phyloP scores from a whole-genome alignment of 2,329 filamentous ascomycete species.

The Teratosphaeria gauchensis region DNA sequence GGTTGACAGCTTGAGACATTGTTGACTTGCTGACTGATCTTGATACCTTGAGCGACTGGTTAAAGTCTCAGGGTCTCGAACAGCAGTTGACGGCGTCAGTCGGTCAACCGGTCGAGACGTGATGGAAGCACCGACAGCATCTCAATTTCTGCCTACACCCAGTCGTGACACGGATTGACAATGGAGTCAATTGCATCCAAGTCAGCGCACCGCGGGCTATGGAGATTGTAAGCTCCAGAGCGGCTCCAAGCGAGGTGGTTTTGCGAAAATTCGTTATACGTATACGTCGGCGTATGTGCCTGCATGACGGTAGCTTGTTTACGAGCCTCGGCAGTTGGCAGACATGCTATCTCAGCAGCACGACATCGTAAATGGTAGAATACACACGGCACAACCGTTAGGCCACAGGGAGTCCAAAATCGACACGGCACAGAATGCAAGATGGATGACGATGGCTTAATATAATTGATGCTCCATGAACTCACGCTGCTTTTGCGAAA shows the following conservation, averaged over 20 bases:
- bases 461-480: not conserved
- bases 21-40: too few relatives aligned
- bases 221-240: too few relatives aligned
- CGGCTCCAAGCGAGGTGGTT: not conserved
- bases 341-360: not conserved
- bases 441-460: not conserved
- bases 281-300: not conserved
- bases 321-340: not conserved
- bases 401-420: not conserved
- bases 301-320: not conserved
- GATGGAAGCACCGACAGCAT: too few relatives aligned
- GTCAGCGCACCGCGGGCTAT: too few relatives aligned
- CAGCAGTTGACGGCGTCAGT: too few relatives aligned
- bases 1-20: too few relatives aligned
- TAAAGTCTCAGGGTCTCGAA: too few relatives aligned
- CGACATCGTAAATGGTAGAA: not conserved
- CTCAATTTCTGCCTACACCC: too few relatives aligned
- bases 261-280: not conserved
- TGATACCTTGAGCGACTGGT: too few relatives aligned
- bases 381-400: not conserved
- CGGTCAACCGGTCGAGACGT: too few relatives aligned
- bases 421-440: not conserved
- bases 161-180: not conserved
- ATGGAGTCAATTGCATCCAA: not conserved
- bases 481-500: not conserved